Evolutionary conservation across 2,329 filamentous ascomycete species (phyloP), one percentile per base, ranked within the genome.

Genomic region (Chaetomiaceae sp.): DNA sequence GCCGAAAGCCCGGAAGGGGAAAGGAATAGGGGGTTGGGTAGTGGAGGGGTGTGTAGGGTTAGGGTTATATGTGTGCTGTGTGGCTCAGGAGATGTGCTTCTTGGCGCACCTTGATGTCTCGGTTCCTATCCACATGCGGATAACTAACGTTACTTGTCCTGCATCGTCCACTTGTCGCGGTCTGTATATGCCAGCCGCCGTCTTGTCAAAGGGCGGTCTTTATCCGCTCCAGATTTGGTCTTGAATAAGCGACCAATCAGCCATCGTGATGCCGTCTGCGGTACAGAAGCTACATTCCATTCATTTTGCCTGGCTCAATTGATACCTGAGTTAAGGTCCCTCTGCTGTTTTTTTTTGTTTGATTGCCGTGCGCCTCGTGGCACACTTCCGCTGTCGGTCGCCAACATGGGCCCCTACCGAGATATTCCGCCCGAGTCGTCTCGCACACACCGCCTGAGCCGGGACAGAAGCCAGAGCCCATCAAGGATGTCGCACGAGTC

Each of bases 401-500:
- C 48, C 29, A 34, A 33, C 42, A 60, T 61, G 55, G 14, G 54
- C 10, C 58, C 56, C 42, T 60, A 60, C 58, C 54, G 51, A 18
- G 60, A 60, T 48, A 52, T 53, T 16, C 58, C 56, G 43, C 29
- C 45, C 34, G 51, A 36, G 33, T 42, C 56, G 18, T 54, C 48
- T 29, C 47, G 42, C 36, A 21, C 44, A 21, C 55, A 53, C 38
- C 42, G 33, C 37, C 38, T 41, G 29, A 56, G 43, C 29, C 43
- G 53, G 9, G 48, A 49, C 27, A 46, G 51, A 43, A 58, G 57
- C 42, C 43, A 34, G 8, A 55, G 50, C 33, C 38, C 33, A 34
- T 32, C 45, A 38, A 72, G 73, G 57, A 67, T 67, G 55, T 82
- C 80, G 49, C 71, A 71, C 63, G 79, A 78, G 57, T 89, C 88